Evolutionary conservation across 192 early-diverging fungal genomes (phyloP).

Genomic region (Entomortierella lignicola): DNA sequence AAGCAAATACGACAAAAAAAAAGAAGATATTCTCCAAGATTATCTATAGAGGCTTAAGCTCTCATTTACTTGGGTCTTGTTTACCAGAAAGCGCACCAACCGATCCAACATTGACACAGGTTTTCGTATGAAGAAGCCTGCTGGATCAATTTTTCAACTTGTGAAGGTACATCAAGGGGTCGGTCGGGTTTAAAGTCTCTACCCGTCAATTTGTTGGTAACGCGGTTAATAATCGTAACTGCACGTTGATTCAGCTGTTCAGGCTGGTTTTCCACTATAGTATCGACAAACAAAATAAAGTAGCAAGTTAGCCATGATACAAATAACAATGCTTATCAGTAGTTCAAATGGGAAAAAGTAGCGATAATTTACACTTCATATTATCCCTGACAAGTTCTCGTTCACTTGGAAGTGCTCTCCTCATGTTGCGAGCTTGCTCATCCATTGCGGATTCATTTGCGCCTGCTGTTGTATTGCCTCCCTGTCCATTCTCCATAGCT

Average conservation of each 20-base stretch:
- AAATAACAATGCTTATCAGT: too few relatives aligned
- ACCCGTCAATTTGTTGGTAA: slow-evolving; percentile 94
- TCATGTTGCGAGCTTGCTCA: slow-evolving; percentile 44
- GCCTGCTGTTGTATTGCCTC: slow-evolving; percentile 15
- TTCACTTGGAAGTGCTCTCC: slow-evolving; percentile 39
- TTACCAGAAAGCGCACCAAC: slow-evolving; percentile 71
- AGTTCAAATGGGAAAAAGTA: too few relatives aligned
- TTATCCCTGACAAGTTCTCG: slow-evolving; percentile 50
- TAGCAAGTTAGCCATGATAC: too few relatives aligned
- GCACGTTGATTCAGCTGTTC: slow-evolving; percentile 83
- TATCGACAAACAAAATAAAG: slow-evolving; percentile 1
- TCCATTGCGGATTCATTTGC: slow-evolving; percentile 37
- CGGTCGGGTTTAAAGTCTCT: slow-evolving; percentile 89
- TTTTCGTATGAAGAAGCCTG: slow-evolving; percentile 94
- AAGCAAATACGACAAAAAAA: too few relatives aligned
- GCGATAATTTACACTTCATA: slow-evolving; percentile 61
- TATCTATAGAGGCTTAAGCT: too few relatives aligned
- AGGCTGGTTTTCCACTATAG: slow-evolving; percentile 63
- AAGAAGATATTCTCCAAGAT: too few relatives aligned
- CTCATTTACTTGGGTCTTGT: not conserved
- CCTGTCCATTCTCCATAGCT: slow-evolving; percentile 48
- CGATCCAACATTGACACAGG: slow-evolving; percentile 81
- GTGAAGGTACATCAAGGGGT: slow-evolving; percentile 81
- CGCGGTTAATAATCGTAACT: slow-evolving; percentile 85
- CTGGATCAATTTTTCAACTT: slow-evolving; percentile 90